Conservation (phyloP, 1,284 basidiomycete genomes). For the Leccinum olivaceoglutinosum region DNA sequence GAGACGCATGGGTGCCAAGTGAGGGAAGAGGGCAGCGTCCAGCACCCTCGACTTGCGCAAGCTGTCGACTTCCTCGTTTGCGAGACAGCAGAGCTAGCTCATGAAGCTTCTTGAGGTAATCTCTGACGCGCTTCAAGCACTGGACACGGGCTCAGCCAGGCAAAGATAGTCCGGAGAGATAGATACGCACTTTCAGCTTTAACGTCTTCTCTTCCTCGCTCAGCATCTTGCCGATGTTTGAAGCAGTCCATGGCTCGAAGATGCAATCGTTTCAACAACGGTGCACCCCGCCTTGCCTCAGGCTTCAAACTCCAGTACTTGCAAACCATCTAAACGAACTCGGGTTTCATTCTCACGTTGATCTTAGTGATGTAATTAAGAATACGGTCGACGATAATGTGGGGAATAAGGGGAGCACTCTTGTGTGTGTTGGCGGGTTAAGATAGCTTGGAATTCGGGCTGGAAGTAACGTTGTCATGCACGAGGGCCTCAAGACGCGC, state of each 20-base stretch:
- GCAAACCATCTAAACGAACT: constrained; percentile 77
- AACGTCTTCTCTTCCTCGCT: constrained; percentile 81
- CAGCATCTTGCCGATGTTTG: constrained; percentile 54
- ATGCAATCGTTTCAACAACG: constrained; percentile 89
- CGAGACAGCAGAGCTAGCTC: constrained; percentile 68
- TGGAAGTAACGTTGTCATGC: constrained; percentile 38
- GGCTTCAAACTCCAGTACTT: constrained; percentile 97
- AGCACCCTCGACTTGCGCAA: constrained; percentile 68
- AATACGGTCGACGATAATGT: constrained; percentile 72
- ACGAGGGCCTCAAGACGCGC: constrained; percentile 52
- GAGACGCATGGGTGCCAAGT: constrained; percentile 54
- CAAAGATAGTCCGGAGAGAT: neutral
- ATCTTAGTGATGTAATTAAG: constrained; percentile 74
- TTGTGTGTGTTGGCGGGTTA: constrained; percentile 79
- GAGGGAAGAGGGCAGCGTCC: constrained; percentile 61
- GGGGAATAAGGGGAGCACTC: constrained; percentile 71
- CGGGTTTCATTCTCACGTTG: constrained; percentile 68
- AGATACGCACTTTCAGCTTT: constrained; percentile 68
- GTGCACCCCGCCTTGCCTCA: constrained; percentile 89
- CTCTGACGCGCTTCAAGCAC: constrained; percentile 67
- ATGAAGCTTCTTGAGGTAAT: constrained; percentile 75
- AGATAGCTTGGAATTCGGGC: constrained; percentile 40
- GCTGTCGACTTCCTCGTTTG: constrained; percentile 84
- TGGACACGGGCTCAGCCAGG: constrained; percentile 30
- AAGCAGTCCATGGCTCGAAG: constrained; percentile 95